These are phyloP conservation scores for Botrytis porri DNA, from an alignment of 2,329 filamentous ascomycete genomes.

Conservation along the genomic window DNA sequence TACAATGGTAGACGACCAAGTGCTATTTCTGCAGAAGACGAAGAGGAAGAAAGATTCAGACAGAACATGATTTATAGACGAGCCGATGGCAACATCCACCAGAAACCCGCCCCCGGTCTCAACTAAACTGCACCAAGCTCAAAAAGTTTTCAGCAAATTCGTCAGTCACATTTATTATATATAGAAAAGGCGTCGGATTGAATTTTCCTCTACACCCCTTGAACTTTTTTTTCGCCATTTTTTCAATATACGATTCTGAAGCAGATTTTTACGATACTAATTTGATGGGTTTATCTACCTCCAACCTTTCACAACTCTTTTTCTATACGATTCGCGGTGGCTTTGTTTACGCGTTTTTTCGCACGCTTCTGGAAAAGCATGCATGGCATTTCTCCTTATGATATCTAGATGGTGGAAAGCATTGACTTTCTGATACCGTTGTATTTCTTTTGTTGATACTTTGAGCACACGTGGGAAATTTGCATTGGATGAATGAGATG, in stretches of 20 bases:
- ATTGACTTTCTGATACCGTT: neutral
- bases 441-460: constrained; percentile 3
- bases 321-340: neutral
- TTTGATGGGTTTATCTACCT: constrained; percentile 5
- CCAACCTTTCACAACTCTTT: neutral
- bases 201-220: neutral
- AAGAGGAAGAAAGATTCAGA: constrained; percentile 25
- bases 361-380: constrained; percentile 13
- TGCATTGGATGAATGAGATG: neutral
- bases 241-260: constrained; percentile 9
- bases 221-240: neutral
- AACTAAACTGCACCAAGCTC: neutral
- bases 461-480: neutral
- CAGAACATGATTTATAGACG: constrained; percentile 34
- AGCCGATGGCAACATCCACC: constrained; percentile 30
- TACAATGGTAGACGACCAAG: constrained; percentile 45
- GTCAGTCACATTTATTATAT: neutral
- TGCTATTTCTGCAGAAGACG: constrained; percentile 31
- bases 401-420: constrained; percentile 15
- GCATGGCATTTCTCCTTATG: constrained; percentile 20
- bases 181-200: constrained; percentile 11
- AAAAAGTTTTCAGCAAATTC: no score
- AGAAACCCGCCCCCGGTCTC: neutral
- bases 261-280: constrained; percentile 15
- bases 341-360: neutral